Conservation (phyloP, 805 yeast species). For the Lachancea kluyveri region DNA sequence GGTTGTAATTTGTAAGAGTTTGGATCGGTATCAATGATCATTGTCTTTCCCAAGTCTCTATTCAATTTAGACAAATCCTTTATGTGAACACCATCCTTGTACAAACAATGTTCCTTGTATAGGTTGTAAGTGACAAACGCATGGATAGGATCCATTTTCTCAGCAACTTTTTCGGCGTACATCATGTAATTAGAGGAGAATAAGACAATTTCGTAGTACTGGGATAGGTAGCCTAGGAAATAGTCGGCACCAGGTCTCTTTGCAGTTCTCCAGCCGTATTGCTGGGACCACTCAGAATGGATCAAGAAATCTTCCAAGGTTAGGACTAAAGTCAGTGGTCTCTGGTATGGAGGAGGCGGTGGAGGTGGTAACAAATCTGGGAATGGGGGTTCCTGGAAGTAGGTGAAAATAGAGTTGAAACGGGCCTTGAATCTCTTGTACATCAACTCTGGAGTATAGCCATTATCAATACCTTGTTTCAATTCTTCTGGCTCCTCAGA, state of each 20-base stretch:
- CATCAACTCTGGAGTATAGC: conserved; percentile 59
- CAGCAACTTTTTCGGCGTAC: conserved; percentile 76
- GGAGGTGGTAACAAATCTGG: conserved; percentile 88
- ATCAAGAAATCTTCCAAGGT: conserved; percentile 85
- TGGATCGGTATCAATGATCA: conserved; percentile 72
- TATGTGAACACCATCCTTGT: conserved; percentile 80
- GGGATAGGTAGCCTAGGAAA: conserved; percentile 89
- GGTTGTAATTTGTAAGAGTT: conserved; percentile 78
- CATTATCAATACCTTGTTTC: conserved; percentile 51
- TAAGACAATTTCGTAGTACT: conserved; percentile 91
- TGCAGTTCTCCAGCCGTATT: conserved; percentile 96
- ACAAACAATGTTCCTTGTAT: conserved; percentile 81
- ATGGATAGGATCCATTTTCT: conserved; percentile 88
- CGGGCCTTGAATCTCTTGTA: conserved; percentile 67
- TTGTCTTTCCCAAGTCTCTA: conserved; percentile 79
- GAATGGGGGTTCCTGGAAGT: conserved; percentile 89
- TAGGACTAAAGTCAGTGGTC: conserved; percentile 86
- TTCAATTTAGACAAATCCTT: conserved; percentile 87
- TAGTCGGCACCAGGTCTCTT: conserved; percentile 98
- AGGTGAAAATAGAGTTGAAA: conserved; percentile 65
- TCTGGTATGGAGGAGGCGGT: conserved; percentile 85
- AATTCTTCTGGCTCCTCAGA: conserved; percentile 61
- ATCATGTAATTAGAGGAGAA: conserved; percentile 82
- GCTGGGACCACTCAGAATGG: conserved; percentile 87
- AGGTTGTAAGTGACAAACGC: conserved; percentile 83